A percentile compares a stretch with the other conserved stretches of the same genome.
phyloP scores from a whole-genome alignment of 768 basidiomycete genomes.

The Pholiota microspora region DNA sequence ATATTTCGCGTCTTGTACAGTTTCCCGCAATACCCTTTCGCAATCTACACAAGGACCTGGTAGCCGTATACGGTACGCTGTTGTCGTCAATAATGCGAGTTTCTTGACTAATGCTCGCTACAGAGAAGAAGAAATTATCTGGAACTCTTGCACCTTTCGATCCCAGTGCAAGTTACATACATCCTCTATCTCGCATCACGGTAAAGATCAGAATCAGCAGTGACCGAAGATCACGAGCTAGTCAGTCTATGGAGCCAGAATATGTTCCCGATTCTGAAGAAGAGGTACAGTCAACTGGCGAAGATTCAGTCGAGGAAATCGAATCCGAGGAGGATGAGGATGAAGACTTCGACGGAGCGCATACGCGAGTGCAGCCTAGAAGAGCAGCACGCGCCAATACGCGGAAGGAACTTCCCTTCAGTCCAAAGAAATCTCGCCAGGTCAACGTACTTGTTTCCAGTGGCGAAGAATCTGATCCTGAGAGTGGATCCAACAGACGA shows the following conservation, averaged over 20 bases:
- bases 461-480: slow-evolving; percentile 22
- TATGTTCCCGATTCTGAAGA: slow-evolving; percentile 25
- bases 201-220: slow-evolving; percentile 31
- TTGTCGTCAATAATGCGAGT: neutral
- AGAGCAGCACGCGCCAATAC: slow-evolving; percentile 14
- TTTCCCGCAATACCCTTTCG: slow-evolving; percentile 39
- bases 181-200: slow-evolving; percentile 56
- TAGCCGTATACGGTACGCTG: slow-evolving; percentile 56
- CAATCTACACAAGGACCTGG: slow-evolving; percentile 38
- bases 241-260: slow-evolving; percentile 17
- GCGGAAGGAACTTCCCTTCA: slow-evolving; percentile 52
- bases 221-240: slow-evolving; percentile 3
- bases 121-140: slow-evolving; percentile 46
- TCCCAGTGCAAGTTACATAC: slow-evolving; percentile 54
- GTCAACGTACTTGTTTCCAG: slow-evolving; percentile 38
- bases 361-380: slow-evolving; percentile 11
- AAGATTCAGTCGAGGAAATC: slow-evolving; percentile 16
- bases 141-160: slow-evolving; percentile 54
- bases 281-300: slow-evolving; percentile 12
- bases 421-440: slow-evolving; percentile 59
- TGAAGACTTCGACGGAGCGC: slow-evolving; percentile 9
- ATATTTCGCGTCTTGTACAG: slow-evolving; percentile 28
- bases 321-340: slow-evolving; percentile 21
- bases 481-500: slow-evolving; percentile 19
- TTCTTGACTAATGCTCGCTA: neutral